phyloP scores from a whole-genome alignment of 1,284 basidiomycete species.

The Takashimella tepidaria region DNA sequence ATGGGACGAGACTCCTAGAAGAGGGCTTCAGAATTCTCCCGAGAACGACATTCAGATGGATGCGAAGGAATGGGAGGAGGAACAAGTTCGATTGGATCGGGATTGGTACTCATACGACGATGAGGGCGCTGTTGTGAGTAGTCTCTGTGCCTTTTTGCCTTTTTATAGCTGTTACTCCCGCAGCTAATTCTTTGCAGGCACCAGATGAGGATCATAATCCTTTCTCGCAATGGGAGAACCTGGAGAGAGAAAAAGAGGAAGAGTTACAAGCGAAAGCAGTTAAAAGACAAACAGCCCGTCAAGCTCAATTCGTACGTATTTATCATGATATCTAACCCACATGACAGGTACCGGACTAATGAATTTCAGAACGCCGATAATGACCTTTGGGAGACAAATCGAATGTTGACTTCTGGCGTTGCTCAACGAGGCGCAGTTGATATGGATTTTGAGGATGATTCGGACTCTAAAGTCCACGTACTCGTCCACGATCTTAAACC shows the following conservation, averaged over 20 bases:
- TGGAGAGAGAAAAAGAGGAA: slow-evolving; percentile 64
- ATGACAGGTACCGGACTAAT: too few relatives aligned
- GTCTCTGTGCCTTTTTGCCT: slow-evolving; percentile 13
- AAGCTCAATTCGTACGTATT: slow-evolving; percentile 80
- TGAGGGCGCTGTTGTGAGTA: slow-evolving; percentile 69
- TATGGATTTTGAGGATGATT: slow-evolving; percentile 83
- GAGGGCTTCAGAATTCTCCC: slow-evolving; percentile 54
- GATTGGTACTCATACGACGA: slow-evolving; percentile 93
- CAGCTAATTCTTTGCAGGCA: slow-evolving; percentile 44
- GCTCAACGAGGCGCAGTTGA: slow-evolving; percentile 80
- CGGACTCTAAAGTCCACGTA: slow-evolving; percentile 92
- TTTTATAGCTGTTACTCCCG: not conserved
- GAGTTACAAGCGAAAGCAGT: slow-evolving; percentile 74
- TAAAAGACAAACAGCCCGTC: slow-evolving; percentile 82
- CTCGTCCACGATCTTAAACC: slow-evolving; percentile 96
- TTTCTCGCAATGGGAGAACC: slow-evolving; percentile 82
- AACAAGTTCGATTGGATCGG: slow-evolving; percentile 78
- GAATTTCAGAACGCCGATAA: slow-evolving; percentile 88
- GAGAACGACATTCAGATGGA: slow-evolving; percentile 35
- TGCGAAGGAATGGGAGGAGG: slow-evolving; percentile 87
- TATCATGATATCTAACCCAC: too few relatives aligned
- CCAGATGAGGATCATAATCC: slow-evolving; percentile 91
- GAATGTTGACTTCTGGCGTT: slow-evolving; percentile 92
- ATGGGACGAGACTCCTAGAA: slow-evolving; percentile 81
- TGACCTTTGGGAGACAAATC: slow-evolving; percentile 96